Conservation (phyloP, 1,284 basidiomycete species). For the Agroathelia rolfsii region DNA sequence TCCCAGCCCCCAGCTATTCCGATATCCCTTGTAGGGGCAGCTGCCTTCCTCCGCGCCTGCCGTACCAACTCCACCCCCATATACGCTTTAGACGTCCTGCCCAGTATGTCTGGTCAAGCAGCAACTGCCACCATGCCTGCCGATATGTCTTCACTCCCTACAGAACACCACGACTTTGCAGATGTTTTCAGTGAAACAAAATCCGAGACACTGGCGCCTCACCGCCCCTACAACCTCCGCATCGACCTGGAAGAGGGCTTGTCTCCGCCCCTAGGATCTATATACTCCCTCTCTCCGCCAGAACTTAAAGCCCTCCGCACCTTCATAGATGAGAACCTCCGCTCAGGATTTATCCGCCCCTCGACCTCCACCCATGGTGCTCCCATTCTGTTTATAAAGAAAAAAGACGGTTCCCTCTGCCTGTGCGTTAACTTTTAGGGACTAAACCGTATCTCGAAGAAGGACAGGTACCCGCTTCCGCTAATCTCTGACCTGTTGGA, state of each 20-base stretch:
- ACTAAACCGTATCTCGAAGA: slow-evolving; percentile 20
- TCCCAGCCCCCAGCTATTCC: no score
- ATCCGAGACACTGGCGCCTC: slow-evolving; percentile 19
- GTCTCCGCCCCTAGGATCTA: slow-evolving; percentile 12
- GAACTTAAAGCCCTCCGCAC: slow-evolving; percentile 13
- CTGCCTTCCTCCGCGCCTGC: no score
- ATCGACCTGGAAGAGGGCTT: slow-evolving; percentile 16
- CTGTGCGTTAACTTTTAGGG: slow-evolving; percentile 26
- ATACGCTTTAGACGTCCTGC: no score
- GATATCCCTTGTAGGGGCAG: no score
- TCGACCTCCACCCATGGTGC: slow-evolving; percentile 15
- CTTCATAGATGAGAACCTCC: slow-evolving; percentile 18
- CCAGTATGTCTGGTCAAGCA: no score
- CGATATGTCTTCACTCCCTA: slow-evolving; percentile 4
- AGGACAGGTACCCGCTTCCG: slow-evolving; percentile 21
- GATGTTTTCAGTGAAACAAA: slow-evolving; percentile 9
- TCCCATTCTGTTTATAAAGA: slow-evolving; percentile 27
- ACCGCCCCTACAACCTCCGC: slow-evolving; percentile 13
- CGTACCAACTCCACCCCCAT: no score
- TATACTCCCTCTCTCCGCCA: slow-evolving; percentile 16
- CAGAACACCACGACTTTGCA: slow-evolving; percentile 10
- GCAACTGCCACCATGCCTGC: background rate
- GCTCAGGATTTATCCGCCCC: slow-evolving; percentile 10
- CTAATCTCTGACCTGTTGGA: slow-evolving; percentile 21
- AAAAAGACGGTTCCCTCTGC: slow-evolving; percentile 26